Base-by-base conservation (phyloP, 2,329 filamentous ascomycete species). In the Coleophoma crateriformis region DNA sequence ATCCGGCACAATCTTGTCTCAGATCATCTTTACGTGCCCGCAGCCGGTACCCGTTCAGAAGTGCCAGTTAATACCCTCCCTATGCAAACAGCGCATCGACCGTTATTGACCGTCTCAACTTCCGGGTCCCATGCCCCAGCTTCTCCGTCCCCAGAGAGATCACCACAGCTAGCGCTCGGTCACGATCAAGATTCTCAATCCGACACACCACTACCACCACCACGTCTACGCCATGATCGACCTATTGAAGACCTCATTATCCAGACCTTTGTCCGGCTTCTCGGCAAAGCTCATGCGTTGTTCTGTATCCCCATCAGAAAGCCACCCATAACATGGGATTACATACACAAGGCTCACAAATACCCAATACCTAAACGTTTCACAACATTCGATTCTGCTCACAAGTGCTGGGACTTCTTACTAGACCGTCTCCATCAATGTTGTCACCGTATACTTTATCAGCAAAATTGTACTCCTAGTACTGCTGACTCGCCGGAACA, bases 361-460 rank as follows among this genome's bases (percentile, higher is more conserved):
- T 45, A 59, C 5, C 54, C 57, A 7, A 58, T 64, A 32, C 62
- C 61, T 11, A n/a, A 43, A 12, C 42, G 38, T 1, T 64, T 64
- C 50, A 38, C 50, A 3, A 50, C 52, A n/a, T 59, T 61, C 40
- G 41, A 47, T 4, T 48, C 51, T 10, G 62, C 62, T 4, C 59
- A 63, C 42, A 50, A 46, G 11, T 60, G 57, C 41, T 64, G 62
- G 61, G 62, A 64, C 42, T 60, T 61, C 48, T 54, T 64, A 13
- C 58, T 60, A 57, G 60, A 62, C 38, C 52, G 59, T 22, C 50
- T 54, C 7, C 45, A 63, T 11, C 57, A 61, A 49, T 63, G 60
- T 50, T 61, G 57, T 48, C 53, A 57, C 14, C 57, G 55, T 3
- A 58, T 57, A 8, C 46, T 54, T 2, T 64, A 59, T 48, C 55